These are phyloP conservation scores for Blastobotrys apis DNA, from an alignment of 1,139 yeast species.

Conservation along the genomic window DNA sequence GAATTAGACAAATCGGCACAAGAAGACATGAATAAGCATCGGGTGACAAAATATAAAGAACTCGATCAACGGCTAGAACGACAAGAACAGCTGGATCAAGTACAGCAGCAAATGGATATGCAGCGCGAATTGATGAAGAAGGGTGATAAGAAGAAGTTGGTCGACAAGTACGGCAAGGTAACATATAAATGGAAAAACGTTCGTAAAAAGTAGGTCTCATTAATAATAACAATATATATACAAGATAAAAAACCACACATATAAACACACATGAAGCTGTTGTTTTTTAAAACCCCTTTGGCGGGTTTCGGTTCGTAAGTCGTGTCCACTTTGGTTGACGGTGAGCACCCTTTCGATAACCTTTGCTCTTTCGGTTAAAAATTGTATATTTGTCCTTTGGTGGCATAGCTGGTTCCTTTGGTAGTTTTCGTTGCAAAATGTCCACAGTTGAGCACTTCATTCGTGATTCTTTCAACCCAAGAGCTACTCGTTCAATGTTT, in stretches of 20 bases:
- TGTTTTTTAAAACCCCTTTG: conserved; percentile 67
- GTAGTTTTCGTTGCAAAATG: conserved; percentile 53
- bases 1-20: conserved; percentile 6
- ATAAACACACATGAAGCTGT: no score
- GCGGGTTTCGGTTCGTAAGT: conserved; percentile 73
- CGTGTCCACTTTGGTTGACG: conserved; percentile 80
- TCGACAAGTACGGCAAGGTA: conserved; percentile 58
- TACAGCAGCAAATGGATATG: conserved; percentile 66
- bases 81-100: conserved; percentile 59
- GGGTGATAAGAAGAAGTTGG: conserved; percentile 77
- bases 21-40: conserved; percentile 41
- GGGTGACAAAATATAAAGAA: conserved; percentile 56
- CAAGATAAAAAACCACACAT: conserved; percentile 5
- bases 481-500: conserved; percentile 65
- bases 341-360: conserved; percentile 86
- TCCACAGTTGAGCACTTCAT: conserved; percentile 52
- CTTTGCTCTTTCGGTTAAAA: conserved; percentile 66
- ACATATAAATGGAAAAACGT: conserved; percentile 84
- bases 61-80: conserved; percentile 47
- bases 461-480: conserved; percentile 51
- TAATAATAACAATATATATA: neutral
- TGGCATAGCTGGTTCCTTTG: conserved; percentile 76
- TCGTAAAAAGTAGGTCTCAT: conserved; percentile 55
- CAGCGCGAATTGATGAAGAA: conserved; percentile 87
- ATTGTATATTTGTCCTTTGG: conserved; percentile 84